These are phyloP conservation scores for Thoreauomyces humboldtii DNA, from an alignment of 192 early-diverging fungal species.

Conservation along the genomic window DNA sequence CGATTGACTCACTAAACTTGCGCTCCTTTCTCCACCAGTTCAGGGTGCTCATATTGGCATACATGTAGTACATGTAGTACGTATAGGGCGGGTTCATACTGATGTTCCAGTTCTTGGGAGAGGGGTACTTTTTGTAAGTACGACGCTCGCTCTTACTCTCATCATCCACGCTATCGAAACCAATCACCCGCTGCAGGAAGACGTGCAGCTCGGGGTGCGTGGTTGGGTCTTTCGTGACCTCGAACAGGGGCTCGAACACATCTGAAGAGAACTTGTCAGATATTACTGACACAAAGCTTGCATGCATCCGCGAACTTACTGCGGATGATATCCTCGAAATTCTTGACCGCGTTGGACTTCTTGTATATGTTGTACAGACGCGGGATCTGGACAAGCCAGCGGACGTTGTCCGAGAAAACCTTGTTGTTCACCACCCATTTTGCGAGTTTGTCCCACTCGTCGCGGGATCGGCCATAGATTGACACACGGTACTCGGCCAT, in stretches of 20 bases:
- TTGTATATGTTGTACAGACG: conserved; percentile 90
- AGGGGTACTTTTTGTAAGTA: conserved; percentile 74
- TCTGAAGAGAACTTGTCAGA: conserved; percentile 44
- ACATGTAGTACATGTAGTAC: conserved; percentile 91
- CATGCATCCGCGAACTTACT: conserved; percentile 57
- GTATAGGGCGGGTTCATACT: conserved; percentile 85
- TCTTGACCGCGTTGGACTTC: conserved; percentile 53
- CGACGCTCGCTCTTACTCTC: conserved; percentile 86
- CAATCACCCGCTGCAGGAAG: conserved; percentile 91
- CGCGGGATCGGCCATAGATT: conserved; percentile 78
- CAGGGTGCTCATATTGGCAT: conserved; percentile 78
- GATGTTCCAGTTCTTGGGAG: conserved; percentile 44
- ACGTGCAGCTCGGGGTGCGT: conserved; percentile 87
- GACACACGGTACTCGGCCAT: conserved; percentile 92
- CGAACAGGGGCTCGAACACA: conserved; percentile 86
- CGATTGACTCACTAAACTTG: conserved; percentile 64
- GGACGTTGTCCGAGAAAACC: conserved; percentile 86
- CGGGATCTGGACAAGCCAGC: conserved; percentile 93
- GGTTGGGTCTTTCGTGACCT: conserved; percentile 82
- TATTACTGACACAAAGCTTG: not conserved
- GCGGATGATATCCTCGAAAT: conserved; percentile 73
- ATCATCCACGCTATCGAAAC: conserved; percentile 93
- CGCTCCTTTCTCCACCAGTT: conserved; percentile 75
- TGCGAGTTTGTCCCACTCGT: conserved; percentile 94
- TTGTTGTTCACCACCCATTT: conserved; percentile 90